A percentile compares a stretch with the other conserved stretches of the same genome.
phyloP scores from a whole-genome alignment of 805 yeast genomes.

The Nakazawaea anatomiae region DNA sequence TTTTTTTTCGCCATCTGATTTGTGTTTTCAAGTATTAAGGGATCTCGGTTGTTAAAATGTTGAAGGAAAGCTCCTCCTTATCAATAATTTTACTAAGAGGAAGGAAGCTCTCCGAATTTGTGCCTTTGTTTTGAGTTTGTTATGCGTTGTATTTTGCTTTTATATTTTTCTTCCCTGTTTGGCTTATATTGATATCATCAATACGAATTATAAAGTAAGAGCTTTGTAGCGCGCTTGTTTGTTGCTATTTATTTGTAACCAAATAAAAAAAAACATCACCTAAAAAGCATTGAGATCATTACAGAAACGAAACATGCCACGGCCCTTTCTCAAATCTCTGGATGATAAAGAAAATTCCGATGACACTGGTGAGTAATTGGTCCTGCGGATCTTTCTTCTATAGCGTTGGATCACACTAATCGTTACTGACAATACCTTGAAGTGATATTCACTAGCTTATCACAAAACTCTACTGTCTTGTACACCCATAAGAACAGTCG shows the following conservation, averaged over 20 bases:
- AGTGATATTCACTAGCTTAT: constrained; percentile 44
- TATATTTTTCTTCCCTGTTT: neutral
- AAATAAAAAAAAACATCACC: neutral
- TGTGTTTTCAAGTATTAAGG: neutral
- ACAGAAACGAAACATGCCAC: no score
- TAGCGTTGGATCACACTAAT: no score
- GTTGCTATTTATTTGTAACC: neutral
- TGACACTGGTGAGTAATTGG: no score
- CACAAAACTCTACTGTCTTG: constrained; percentile 52
- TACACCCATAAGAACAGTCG: constrained; percentile 49
- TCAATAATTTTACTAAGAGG: neutral
- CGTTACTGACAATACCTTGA: no score
- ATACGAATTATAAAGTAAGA: neutral
- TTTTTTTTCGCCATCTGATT: neutral
- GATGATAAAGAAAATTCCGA: no score
- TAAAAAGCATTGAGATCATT: neutral
- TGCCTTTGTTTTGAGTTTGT: neutral
- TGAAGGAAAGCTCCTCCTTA: neutral
- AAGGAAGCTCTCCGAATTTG: neutral
- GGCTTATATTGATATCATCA: neutral
- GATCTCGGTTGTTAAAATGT: constrained; percentile 6
- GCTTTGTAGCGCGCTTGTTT: no score
- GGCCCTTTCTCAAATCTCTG: no score
- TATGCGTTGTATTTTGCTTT: constrained; percentile 2
- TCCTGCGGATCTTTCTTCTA: no score